Evolutionary conservation across 1,284 basidiomycete species (phyloP).

Genomic region (Sporisorium graminicola): DNA sequence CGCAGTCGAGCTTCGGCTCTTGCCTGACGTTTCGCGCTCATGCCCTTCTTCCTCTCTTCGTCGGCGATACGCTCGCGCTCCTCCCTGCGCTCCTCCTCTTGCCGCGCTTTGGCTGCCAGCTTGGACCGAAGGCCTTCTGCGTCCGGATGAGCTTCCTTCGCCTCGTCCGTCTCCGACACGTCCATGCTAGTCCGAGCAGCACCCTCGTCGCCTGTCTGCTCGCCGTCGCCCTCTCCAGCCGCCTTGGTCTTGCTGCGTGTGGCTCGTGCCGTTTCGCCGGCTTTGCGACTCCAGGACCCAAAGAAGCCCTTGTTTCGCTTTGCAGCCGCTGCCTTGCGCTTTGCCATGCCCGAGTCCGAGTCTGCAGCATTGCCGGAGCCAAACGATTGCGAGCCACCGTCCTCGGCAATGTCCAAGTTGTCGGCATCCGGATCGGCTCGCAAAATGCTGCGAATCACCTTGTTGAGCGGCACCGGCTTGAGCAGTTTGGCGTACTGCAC

Average conservation of each 20-base stretch:
- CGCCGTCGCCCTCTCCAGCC: conserved; percentile 19
- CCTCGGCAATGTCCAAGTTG: conserved; percentile 39
- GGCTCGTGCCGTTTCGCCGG: conserved; percentile 24
- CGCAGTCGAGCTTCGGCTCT: conserved; percentile 41
- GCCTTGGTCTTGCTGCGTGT: conserved; percentile 14
- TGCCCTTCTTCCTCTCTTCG: conserved; percentile 37
- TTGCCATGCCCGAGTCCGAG: conserved; percentile 25
- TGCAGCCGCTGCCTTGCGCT: conserved; percentile 36
- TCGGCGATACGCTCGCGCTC: conserved; percentile 27
- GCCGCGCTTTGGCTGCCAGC: conserved; percentile 22
- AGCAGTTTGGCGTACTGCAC: conserved; percentile 58
- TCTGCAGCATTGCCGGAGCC: conserved; percentile 27
- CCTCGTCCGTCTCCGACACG: conserved; percentile 30
- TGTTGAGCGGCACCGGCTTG: conserved; percentile 45
- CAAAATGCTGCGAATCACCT: conserved; percentile 41
- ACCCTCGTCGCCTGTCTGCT: conserved; percentile 26
- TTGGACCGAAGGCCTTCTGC: conserved; percentile 18
- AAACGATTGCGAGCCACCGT: conserved; percentile 39
- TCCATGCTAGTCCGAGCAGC: conserved; percentile 25
- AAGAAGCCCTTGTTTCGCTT: conserved; percentile 40
- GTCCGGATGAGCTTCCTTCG: conserved; percentile 22
- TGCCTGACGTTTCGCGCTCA: conserved; percentile 33
- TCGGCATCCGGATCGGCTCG: conserved; percentile 31
- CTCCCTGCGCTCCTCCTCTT: conserved; percentile 38
- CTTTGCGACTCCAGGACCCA: conserved; percentile 36